Percentiles rank a stretch among this genome's conserved stretches.
Evolutionary conservation across 148 eudicot genomes (phyloP).

Genomic region (Oxyria digyna): DNA sequence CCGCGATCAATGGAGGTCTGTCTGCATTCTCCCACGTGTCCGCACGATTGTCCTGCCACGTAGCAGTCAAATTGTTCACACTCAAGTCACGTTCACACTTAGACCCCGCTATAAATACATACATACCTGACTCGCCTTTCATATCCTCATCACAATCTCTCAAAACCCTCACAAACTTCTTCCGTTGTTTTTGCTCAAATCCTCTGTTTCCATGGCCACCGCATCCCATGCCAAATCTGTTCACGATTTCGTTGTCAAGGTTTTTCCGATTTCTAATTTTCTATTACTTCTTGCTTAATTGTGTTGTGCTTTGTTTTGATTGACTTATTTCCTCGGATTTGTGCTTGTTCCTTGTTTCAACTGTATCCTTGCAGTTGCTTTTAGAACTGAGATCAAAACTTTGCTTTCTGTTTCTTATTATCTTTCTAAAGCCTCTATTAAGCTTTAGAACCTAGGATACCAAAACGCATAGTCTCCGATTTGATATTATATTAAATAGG

Average conservation of each 20-base stretch:
- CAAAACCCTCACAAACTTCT: not conserved
- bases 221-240: slow-evolving; percentile 5
- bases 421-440: not conserved
- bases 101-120: not conserved
- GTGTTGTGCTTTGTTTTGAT: not conserved
- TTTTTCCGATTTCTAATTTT: not conserved
- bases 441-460: not conserved
- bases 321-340: not conserved
- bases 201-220: not conserved
- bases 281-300: not conserved
- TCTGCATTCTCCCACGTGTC: not conserved
- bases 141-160: not conserved
- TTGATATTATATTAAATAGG: not conserved
- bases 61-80: not conserved
- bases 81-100: not conserved
- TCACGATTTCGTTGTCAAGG: slow-evolving; percentile 6
- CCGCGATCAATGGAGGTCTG: not conserved
- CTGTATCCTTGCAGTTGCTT: not conserved
- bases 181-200: not conserved
- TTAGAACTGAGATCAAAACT: not conserved
- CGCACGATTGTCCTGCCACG: not conserved
- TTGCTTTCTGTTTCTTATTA: not conserved
- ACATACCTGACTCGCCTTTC: not conserved
- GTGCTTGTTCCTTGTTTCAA: not conserved
- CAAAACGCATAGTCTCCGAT: not conserved